Percentiles rank a stretch among this genome's conserved stretches.
These are phyloP conservation scores for Ilex paraguariensis DNA, from an alignment of 305 asterid species.

Conservation along the genomic window DNA sequence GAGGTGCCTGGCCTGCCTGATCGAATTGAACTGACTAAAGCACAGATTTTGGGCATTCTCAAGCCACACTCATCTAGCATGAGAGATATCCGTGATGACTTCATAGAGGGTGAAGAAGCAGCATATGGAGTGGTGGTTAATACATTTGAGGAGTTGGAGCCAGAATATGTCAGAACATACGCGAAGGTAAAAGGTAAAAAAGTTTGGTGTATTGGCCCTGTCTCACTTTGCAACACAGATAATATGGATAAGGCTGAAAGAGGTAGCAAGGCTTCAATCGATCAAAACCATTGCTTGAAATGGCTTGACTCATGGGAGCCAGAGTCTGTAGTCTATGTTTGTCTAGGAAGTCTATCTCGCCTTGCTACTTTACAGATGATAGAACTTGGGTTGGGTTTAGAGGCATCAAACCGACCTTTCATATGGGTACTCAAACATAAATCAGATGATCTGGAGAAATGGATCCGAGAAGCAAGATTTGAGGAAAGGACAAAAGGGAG, in stretches of 20 bases:
- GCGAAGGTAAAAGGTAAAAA: slow-evolving; percentile 10
- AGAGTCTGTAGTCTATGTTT: background rate
- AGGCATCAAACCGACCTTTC: background rate
- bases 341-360: background rate
- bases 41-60: background rate
- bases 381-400: background rate
- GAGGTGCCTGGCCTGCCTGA: background rate
- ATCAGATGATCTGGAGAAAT: background rate
- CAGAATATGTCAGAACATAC: slow-evolving; percentile 29
- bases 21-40: slow-evolving; percentile 1
- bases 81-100: slow-evolving; percentile 10
- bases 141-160: slow-evolving; percentile 44
- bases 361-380: background rate
- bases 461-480: background rate
- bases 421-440: background rate
- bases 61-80: background rate
- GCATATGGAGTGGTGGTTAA: slow-evolving; percentile 49
- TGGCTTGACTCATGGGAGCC: background rate
- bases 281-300: background rate
- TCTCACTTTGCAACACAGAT: slow-evolving; percentile 1
- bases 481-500: background rate
- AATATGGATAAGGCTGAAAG: background rate
- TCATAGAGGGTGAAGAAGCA: slow-evolving; percentile 25
- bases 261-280: slow-evolving; percentile 4
- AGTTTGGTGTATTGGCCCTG: slow-evolving; percentile 2